phyloP scores from a whole-genome alignment of 176 grass and related monocot species.

The Aegilops bicornis region DNA sequence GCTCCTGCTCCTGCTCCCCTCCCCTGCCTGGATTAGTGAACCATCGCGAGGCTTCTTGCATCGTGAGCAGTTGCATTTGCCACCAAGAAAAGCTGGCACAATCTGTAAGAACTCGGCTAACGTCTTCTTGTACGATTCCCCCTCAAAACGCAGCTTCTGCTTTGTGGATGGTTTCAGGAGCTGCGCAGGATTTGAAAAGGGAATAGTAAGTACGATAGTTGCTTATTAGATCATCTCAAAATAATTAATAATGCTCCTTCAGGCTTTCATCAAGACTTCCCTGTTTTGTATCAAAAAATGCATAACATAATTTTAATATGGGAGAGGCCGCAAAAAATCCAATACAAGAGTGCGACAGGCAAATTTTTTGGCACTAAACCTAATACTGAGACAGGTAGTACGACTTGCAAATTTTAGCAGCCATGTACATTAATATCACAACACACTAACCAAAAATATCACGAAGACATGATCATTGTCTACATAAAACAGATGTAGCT shows the following conservation, averaged over 20 bases:
- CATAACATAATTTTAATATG: not conserved
- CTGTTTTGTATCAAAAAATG: not conserved
- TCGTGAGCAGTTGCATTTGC: constrained; percentile 68
- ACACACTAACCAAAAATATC: not conserved
- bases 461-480: not conserved
- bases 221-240: not conserved
- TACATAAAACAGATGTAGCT: not conserved
- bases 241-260: not conserved
- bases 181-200: constrained; percentile 29
- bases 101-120: constrained; percentile 62
- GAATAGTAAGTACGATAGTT: constrained; percentile 13
- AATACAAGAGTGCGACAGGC: not conserved
- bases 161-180: constrained; percentile 71
- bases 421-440: not conserved
- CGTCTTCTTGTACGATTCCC: constrained; percentile 75
- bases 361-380: constrained; percentile 1
- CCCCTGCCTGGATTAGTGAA: constrained; percentile 30
- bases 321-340: not conserved
- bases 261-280: not conserved
- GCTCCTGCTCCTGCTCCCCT: constrained; percentile 44
- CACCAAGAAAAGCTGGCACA: constrained; percentile 70
- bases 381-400: not conserved
- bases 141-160: constrained; percentile 77
- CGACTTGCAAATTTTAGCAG: not conserved
- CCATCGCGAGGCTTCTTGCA: constrained; percentile 49